These are phyloP conservation scores for Amauroascus niger DNA, from an alignment of 2,329 filamentous ascomycete genomes.

Conservation along the genomic window DNA sequence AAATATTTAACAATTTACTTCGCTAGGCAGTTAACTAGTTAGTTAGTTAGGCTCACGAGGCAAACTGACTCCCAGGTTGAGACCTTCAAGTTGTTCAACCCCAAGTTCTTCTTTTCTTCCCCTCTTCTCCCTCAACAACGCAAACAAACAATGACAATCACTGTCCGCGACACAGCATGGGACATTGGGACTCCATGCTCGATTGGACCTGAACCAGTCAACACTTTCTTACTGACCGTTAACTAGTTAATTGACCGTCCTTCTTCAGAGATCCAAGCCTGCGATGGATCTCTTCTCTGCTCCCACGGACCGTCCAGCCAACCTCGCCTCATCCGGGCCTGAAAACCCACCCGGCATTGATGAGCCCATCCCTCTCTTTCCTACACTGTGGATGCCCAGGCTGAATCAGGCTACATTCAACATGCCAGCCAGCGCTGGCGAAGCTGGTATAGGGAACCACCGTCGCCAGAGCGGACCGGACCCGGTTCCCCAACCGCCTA, in stretches of 20 bases:
- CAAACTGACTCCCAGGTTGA: no score
- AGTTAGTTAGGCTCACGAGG: no score
- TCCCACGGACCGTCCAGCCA: not conserved
- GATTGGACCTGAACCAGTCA: not conserved
- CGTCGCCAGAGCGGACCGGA: not conserved
- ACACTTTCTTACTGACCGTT: no score
- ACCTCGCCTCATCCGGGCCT: not conserved
- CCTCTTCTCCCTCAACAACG: no score
- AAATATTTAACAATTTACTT: no score
- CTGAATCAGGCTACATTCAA: not conserved
- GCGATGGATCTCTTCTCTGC: not conserved
- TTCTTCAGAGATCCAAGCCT: no score
- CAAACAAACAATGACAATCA: no score
- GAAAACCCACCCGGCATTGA: not conserved
- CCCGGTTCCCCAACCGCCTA: not conserved
- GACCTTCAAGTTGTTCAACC: no score
- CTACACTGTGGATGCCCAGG: conserved; percentile 6
- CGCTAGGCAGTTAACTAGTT: no score
- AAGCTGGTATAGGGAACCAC: not conserved
- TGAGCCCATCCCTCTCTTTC: conserved; percentile 7
- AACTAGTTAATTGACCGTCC: no score
- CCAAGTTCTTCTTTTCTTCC: no score
- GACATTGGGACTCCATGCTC: not conserved
- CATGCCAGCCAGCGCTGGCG: not conserved
- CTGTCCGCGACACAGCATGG: no score